phyloP scores from a whole-genome alignment of 495 filamentous ascomycete genomes.

The Daldinia childiae region DNA sequence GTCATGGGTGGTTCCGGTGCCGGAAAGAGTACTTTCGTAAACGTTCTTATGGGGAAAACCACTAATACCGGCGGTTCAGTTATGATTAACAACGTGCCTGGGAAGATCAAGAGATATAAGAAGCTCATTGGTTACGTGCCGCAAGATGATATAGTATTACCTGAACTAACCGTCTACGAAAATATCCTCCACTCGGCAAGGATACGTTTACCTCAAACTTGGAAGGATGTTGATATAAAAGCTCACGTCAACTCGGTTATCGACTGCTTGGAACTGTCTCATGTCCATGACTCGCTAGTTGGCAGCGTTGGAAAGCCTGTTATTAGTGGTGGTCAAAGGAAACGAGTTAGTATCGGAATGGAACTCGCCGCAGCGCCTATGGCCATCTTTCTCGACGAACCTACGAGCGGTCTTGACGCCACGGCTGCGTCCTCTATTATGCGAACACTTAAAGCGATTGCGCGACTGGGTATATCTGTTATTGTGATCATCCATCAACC shows the following conservation, averaged over 20 bases:
- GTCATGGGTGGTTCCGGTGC: constrained; percentile 63
- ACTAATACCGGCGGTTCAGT: constrained; percentile 54
- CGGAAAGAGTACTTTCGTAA: constrained; percentile 62
- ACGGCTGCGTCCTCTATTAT: constrained; percentile 71
- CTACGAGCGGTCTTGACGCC: constrained; percentile 71
- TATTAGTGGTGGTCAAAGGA: constrained; percentile 61
- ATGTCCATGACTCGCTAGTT: constrained; percentile 55
- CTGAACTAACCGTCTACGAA: constrained; percentile 62
- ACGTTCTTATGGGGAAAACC: constrained; percentile 63
- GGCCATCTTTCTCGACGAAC: constrained; percentile 72
- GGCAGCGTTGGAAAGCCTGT: constrained; percentile 56
- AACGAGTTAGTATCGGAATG: constrained; percentile 63
- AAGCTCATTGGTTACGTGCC: constrained; percentile 66
- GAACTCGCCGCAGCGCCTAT: constrained; percentile 73
- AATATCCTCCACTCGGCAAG: constrained; percentile 64
- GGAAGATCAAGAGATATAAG: constrained; percentile 59
- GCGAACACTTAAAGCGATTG: constrained; percentile 56
- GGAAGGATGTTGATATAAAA: constrained; percentile 50
- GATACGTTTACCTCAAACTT: constrained; percentile 56
- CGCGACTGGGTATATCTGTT: constrained; percentile 56
- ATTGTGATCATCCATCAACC: constrained; percentile 60
- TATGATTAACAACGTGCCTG: constrained; percentile 59
- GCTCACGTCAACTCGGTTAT: constrained; percentile 58
- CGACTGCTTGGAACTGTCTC: constrained; percentile 55
- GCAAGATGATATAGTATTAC: constrained; percentile 61